phyloP scores from a whole-genome alignment of 345 rosid species.

The Eucalyptus regnans region DNA sequence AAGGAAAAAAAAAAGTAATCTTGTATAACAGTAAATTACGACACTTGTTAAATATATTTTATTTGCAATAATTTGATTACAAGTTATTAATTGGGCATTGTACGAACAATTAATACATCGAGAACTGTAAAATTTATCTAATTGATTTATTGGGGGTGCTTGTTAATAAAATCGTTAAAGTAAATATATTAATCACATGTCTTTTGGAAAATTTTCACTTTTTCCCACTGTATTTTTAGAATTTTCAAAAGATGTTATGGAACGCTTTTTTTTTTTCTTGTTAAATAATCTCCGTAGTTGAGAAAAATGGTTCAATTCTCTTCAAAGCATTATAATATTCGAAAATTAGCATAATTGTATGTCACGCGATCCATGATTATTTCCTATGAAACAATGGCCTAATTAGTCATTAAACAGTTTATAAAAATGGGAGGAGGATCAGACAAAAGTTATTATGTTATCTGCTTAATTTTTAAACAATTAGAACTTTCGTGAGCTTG shows the following conservation, averaged over 20 bases:
- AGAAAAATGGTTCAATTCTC: neutral
- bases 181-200: too few relatives aligned
- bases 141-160: neutral
- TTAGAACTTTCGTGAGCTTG: neutral
- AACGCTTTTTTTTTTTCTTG: neutral
- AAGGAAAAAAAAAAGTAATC: neutral
- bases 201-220: neutral
- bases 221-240: neutral
- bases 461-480: too few relatives aligned
- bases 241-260: neutral
- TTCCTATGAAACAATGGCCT: neutral
- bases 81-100: neutral
- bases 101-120: neutral
- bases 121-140: neutral
- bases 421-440: too few relatives aligned
- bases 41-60: neutral
- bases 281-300: neutral
- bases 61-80: neutral
- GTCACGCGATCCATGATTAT: neutral
- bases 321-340: rapidly evolving
- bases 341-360: neutral
- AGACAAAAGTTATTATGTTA: neutral
- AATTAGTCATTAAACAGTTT: neutral
- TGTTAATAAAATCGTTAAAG: neutral
- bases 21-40: neutral